Conservation (phyloP, 352 stramenopile species). For the Phytophthora fragariaefolia region DNA sequence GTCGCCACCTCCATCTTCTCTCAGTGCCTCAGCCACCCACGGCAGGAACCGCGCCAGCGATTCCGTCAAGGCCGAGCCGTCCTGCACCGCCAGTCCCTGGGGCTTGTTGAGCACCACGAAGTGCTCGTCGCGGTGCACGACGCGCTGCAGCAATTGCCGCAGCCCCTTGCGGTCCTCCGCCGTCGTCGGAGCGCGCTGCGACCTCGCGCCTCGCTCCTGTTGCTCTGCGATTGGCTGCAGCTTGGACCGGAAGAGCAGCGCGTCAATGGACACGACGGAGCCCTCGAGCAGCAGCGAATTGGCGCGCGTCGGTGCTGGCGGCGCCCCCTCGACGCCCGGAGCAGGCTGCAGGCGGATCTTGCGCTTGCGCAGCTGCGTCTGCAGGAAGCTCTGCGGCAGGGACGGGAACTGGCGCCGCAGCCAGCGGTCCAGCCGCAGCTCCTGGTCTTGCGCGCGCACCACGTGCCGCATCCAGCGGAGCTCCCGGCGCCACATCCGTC, state of each 20-base stretch:
- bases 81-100: constrained; percentile 69
- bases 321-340: neutral
- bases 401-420: constrained; percentile 58
- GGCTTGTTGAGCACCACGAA: constrained; percentile 78
- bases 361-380: constrained; percentile 69
- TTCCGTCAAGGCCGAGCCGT: constrained; percentile 48
- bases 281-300: constrained; percentile 50
- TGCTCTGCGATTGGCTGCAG: constrained; percentile 23
- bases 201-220: constrained; percentile 2
- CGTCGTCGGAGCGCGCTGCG: neutral
- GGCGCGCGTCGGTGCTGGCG: constrained; percentile 24
- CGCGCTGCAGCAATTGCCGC: constrained; percentile 36
- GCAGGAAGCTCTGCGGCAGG: constrained; percentile 63
- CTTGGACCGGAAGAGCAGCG: constrained; percentile 45
- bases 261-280: constrained; percentile 59
- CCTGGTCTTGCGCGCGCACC: constrained; percentile 51
- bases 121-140: constrained; percentile 63
- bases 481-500: constrained; percentile 37
- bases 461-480: constrained; percentile 62
- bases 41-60: constrained; percentile 60
- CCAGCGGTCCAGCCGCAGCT: constrained; percentile 77
- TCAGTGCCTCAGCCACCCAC: constrained; percentile 38
- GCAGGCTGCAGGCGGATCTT: constrained; percentile 59
- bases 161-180: constrained; percentile 14
- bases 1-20: neutral